These are phyloP conservation scores for Pestalotiopsis sp. DNA, from an alignment of 2,329 filamentous ascomycete genomes.

Conservation along the genomic window DNA sequence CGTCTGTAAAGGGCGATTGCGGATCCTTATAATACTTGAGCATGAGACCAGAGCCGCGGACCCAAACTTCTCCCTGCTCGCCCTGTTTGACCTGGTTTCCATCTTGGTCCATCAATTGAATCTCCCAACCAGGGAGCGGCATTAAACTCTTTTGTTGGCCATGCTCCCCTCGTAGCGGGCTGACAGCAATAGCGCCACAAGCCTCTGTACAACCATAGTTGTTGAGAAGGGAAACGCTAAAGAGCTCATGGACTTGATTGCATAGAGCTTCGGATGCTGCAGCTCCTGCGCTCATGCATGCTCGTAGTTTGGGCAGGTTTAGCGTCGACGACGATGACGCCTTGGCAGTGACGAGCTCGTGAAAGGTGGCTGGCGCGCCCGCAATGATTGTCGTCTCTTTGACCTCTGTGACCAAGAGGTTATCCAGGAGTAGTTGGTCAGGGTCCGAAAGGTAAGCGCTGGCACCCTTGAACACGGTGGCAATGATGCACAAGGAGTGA, in stretches of 20 bases:
- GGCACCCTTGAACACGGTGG: background rate
- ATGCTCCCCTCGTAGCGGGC: background rate
- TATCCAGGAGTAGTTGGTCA: background rate
- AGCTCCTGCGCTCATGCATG: slow-evolving; percentile 7
- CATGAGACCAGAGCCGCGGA: slow-evolving; percentile 6
- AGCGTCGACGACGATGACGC: background rate
- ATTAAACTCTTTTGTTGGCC: background rate
- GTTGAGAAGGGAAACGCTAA: background rate
- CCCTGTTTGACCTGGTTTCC: background rate
- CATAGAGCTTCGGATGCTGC: background rate
- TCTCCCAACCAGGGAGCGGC: slow-evolving; percentile 5
- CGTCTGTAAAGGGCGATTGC: slow-evolving; percentile 3
- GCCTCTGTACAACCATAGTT: slow-evolving; percentile 9
- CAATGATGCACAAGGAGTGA: slow-evolving; percentile 5
- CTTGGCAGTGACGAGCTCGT: slow-evolving; percentile 1
- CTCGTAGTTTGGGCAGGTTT: background rate
- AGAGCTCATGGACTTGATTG: slow-evolving; percentile 1
- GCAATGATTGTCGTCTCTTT: slow-evolving; percentile 2
- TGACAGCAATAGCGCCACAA: slow-evolving; percentile 8
- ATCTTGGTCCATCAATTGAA: slow-evolving; percentile 10
- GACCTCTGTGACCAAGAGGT: slow-evolving; percentile 1
- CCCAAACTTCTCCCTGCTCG: slow-evolving; percentile 7
- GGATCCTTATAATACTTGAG: slow-evolving; percentile 4
- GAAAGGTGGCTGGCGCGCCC: slow-evolving; percentile 5
- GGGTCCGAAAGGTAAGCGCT: slow-evolving; percentile 9